phyloP scores from a whole-genome alignment of 345 rosid genomes.

The Rhodomyrtus tomentosa region DNA sequence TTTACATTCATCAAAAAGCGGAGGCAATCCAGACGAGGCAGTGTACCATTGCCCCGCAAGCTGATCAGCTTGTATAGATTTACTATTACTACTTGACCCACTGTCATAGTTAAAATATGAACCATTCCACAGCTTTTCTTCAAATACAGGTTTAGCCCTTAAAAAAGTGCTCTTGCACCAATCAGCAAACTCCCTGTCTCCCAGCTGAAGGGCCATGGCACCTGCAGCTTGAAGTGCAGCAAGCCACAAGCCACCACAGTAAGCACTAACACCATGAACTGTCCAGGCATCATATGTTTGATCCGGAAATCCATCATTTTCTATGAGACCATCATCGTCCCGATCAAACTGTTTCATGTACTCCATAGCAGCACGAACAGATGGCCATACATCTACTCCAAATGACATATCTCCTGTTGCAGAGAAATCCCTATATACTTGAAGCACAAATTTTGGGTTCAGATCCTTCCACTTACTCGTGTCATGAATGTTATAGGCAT shows the following conservation, averaged over 20 bases:
- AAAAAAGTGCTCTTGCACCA: constrained; percentile 63
- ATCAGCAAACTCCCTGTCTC: constrained; percentile 86
- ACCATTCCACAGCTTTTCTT: constrained; percentile 90
- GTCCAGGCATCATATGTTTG: constrained; percentile 98
- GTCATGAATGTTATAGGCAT: constrained; percentile 95
- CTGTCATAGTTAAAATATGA: constrained; percentile 89
- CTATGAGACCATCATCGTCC: constrained; percentile 81
- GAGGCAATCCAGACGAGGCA: constrained; percentile 77
- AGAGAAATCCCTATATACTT: constrained; percentile 92
- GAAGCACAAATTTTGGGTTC: constrained; percentile 92
- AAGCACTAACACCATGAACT: constrained; percentile 93
- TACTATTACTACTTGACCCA: constrained; percentile 85
- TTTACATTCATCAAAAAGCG: constrained; percentile 74
- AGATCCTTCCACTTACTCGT: constrained; percentile 97
- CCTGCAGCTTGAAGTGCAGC: constrained; percentile 97
- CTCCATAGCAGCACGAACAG: constrained; percentile 96
- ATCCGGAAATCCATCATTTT: constrained; percentile 96
- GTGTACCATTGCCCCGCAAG: constrained; percentile 98
- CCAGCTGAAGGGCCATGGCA: constrained; percentile 83
- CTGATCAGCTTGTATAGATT: constrained; percentile 97
- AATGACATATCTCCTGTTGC: constrained; percentile 92
- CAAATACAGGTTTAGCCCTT: constrained; percentile 64
- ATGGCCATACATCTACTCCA: constrained; percentile 98
- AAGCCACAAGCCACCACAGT: constrained; percentile 94
- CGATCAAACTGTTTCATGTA: constrained; percentile 95